Base-by-base conservation (phyloP, 1,284 basidiomycete genomes). In the Austroboletus niveus region DNA sequence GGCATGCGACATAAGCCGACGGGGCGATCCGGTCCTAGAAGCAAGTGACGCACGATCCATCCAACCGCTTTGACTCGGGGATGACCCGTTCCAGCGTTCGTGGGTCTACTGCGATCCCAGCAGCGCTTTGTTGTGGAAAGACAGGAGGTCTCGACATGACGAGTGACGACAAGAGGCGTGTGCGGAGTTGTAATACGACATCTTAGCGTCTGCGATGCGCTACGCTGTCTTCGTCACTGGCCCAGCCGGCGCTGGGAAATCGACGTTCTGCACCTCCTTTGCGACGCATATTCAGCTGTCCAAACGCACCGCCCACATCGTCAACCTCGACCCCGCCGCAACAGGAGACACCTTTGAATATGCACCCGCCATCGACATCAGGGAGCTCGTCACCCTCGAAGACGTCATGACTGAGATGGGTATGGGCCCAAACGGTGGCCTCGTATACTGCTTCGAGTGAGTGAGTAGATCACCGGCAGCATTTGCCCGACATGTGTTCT, bases 381-480 rank as follows among this genome's bases (percentile, higher is more conserved):
- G 89, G 49, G 93, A 99, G 65, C 78, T 99, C 48, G 87, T 99
- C 62, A 90, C 87, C 49, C 75, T 99, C 45, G 86, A 97, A 57
- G 97, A 99, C 73, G 94, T 97, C 46, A 99, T 99, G 97, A 81
- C 80, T 44, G 97, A 99, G 73, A 81, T 98, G 60, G 87, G 87
- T 41, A 92, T 97, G 69, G 97, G 97, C 0, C 97, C 97, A 0
- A 99, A 99, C 63, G 97, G 97, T 5, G 97, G 94, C 0, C 77
- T 99, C 48, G 85, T 99, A 54, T 98, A 98, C 69, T 99, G 97
- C 74, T 99, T 99, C 72, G 97, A 99, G 94, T 98, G 80, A 87
- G 91, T 86, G 68, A 82, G 80, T 84, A 75, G 53, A 49, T 49
- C 45, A 35, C 45, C 22, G 30, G 30, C 11, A 38, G 43, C n/a